Conservation (phyloP, 306 rosid genomes). For the Dalbergia cochinchinensis region DNA sequence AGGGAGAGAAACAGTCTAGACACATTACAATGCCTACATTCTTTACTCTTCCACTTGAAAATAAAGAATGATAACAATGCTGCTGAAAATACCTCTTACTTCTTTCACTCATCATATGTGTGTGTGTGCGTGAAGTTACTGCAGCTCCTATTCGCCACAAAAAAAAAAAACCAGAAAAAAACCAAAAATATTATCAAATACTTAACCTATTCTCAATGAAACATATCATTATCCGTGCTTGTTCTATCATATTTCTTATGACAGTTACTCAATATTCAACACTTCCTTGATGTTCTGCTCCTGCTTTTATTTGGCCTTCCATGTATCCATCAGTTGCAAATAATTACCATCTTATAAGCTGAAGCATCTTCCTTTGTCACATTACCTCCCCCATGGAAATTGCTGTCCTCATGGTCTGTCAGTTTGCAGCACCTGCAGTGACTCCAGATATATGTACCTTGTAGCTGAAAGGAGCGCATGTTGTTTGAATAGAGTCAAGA, state of each 20-base stretch:
- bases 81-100: too few relatives aligned
- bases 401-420: neutral
- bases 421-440: neutral
- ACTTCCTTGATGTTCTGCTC: neutral
- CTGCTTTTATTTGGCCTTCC: neutral
- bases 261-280: too few relatives aligned
- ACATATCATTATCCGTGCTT: too few relatives aligned
- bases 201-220: too few relatives aligned
- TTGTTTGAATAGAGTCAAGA: neutral
- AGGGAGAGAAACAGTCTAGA: neutral
- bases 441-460: neutral
- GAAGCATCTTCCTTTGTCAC: neutral
- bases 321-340: neutral
- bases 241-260: too few relatives aligned
- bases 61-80: too few relatives aligned
- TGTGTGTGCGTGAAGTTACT: too few relatives aligned
- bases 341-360: neutral
- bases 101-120: too few relatives aligned
- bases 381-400: neutral
- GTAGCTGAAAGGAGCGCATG: neutral
- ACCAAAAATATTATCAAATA: too few relatives aligned
- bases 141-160: too few relatives aligned
- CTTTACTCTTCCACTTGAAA: neutral
- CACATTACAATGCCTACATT: neutral
- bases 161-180: too few relatives aligned